These are phyloP conservation scores for Suillus paluster DNA, from an alignment of 768 basidiomycete genomes.

Conservation along the genomic window DNA sequence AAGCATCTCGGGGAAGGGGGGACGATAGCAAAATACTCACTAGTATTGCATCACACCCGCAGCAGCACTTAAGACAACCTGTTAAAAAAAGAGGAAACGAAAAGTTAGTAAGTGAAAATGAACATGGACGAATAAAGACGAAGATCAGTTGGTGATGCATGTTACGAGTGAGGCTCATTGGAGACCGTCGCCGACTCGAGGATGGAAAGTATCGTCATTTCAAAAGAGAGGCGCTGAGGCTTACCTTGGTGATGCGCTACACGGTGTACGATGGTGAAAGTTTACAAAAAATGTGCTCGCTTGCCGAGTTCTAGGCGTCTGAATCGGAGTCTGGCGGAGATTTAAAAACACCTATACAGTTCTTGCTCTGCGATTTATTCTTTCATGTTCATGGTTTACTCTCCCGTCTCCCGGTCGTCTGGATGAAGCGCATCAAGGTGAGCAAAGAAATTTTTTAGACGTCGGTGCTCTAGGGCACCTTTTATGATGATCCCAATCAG, in stretches of 20 bases:
- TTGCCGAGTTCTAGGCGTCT: not conserved
- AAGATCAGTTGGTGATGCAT: constrained; percentile 68
- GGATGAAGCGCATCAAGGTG: constrained; percentile 12
- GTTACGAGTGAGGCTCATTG: constrained; percentile 77
- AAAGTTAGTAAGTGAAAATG: constrained; percentile 7
- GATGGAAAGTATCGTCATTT: constrained; percentile 73
- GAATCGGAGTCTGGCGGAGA: constrained; percentile 5
- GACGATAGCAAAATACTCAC: constrained; percentile 6
- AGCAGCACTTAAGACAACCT: not conserved
- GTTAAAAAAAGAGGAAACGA: not conserved
- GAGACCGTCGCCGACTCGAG: constrained; percentile 71
- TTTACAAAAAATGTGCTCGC: not conserved
- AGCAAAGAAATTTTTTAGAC: not conserved
- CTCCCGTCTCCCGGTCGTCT: constrained; percentile 4
- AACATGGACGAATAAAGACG: constrained; percentile 16
- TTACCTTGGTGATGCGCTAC: constrained; percentile 32
- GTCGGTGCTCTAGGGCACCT: not conserved
- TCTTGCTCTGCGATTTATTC: constrained; percentile 7
- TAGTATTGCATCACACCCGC: not conserved
- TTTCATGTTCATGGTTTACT: constrained; percentile 2
- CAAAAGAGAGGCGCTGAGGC: constrained; percentile 19
- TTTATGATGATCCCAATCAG: constrained; percentile 63
- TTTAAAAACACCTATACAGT: constrained; percentile 46
- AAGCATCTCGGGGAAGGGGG: constrained; percentile 50
- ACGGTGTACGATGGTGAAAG: not conserved